These are phyloP conservation scores for Puccinia horiana DNA, from an alignment of 1,284 basidiomycete species.

Conservation along the genomic window DNA sequence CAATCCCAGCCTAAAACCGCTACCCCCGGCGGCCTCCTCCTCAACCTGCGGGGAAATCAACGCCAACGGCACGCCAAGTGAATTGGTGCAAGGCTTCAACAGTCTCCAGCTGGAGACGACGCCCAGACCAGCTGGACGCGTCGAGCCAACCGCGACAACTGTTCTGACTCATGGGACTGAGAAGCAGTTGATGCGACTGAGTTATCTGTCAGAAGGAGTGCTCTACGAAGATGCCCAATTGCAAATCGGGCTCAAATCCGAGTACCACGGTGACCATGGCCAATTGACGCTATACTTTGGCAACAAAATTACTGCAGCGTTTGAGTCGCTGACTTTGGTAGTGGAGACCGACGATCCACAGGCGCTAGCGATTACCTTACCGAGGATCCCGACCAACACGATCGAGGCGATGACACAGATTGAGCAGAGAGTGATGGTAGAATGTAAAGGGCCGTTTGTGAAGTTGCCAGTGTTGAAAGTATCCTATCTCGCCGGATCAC, in stretches of 20 bases:
- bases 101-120: slow-evolving; percentile 36
- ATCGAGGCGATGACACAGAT: slow-evolving; percentile 81
- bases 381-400: slow-evolving; percentile 78
- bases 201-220: slow-evolving; percentile 79
- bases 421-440: slow-evolving; percentile 88
- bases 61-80: background rate
- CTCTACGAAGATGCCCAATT: slow-evolving; percentile 93
- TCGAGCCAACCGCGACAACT: slow-evolving; percentile 42
- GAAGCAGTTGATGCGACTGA: slow-evolving; percentile 80
- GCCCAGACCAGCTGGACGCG: slow-evolving; percentile 48
- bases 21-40: slow-evolving; percentile 5
- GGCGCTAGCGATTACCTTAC: slow-evolving; percentile 75
- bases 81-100: slow-evolving; percentile 34
- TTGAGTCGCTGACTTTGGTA: slow-evolving; percentile 84
- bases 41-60: background rate
- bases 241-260: slow-evolving; percentile 92
- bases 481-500: slow-evolving; percentile 87
- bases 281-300: slow-evolving; percentile 91
- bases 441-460: slow-evolving; percentile 85
- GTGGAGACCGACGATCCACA: slow-evolving; percentile 73
- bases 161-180: slow-evolving; percentile 60
- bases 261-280: slow-evolving; percentile 88
- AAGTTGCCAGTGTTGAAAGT: slow-evolving; percentile 78
- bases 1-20: background rate
- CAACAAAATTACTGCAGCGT: slow-evolving; percentile 84